Base-by-base conservation (phyloP, 257 asterid genomes). In the Gentiana dahurica region DNA sequence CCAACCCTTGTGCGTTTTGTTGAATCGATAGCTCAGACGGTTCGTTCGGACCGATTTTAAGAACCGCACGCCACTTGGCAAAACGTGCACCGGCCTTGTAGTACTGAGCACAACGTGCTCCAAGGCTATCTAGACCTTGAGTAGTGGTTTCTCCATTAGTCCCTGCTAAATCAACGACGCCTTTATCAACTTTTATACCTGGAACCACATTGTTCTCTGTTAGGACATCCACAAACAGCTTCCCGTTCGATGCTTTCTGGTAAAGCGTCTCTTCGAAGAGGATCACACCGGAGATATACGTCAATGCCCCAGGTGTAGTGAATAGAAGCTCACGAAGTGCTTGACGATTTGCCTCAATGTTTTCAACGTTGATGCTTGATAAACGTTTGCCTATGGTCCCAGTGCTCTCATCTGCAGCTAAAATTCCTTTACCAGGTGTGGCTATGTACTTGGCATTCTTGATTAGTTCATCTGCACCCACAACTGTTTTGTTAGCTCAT, bases 361-460 rank as follows among this genome's bases (percentile, higher is more conserved):
- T 87, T 63, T 87, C 93, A 1, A 87, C 96, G 59, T 66, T 75
- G 51, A 87, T 85, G 81, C 84, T 82, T 3, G 93, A 51, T 4
- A 87, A 78, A 4, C 96, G 93, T 33, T 87, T 87, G 4, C 96
- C 96, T 62, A 85, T 82, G 6, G 95, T 87, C 70, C 96, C 95
- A 2, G 95, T 87, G 77, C 90, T 80, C 79, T 87, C 96, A 65
- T 87, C 96, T 6, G 96, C 96, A 3, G 96, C 96, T 3, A 87
- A 47, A 41, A 87, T 87, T 24, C 96, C 96, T 69, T 87, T 87
- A 9, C 96, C 95, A 0, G 96, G 88, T 4, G 71, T 87, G 45
- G 96, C 95, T 36, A 87, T 82, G 83, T 77, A 78, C 78, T 82
- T 87, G 59, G 96, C 96, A 12, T 68, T 87, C 86, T 82, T 87